Base-by-base conservation (phyloP, 345 rosid genomes). In the Orychophragmus violaceus region DNA sequence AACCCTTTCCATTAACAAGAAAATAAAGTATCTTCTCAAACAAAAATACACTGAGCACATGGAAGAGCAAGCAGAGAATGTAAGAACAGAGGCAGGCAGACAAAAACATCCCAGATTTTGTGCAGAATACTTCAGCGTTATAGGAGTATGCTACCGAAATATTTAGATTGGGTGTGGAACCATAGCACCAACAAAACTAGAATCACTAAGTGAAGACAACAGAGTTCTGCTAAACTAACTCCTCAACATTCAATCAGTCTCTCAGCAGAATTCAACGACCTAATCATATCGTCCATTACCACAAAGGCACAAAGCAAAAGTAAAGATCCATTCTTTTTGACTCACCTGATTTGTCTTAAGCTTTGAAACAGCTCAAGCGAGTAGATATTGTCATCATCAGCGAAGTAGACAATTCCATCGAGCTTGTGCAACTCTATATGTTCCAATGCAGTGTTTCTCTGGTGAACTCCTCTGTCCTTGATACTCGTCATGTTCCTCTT, bases 381-480 rank as follows among this genome's bases (percentile, higher is more conserved):
- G 81, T 93, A 93, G 6, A 88, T 63, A 54, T 93, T 90, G 59
- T 85, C 95, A 69, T 87, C 94, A 44, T 86, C 90, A 0, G 97
- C 98, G 23, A 90, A 90, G 72, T 88, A 90, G 16, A 85, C 87
- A 54, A 93, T 81, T 28, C 98, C 98, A 70, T 90, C 87, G 5
- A 93, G 87, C 74, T 72, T 82, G 65, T 93, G 98, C 78, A 71
- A 65, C 79, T 82, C 88, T 10, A 93, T 81, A 58, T 90, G 93
- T 71, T 84, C 96, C 79, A 93, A 76, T 2, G 90, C 98, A 3
- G 73, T 74, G 71, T 90, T 93, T 66, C 84, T 79, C 84, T 85
- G 96, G 46, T 84, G 82, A 41, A 87, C 92, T 0, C 89, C 96
- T 66, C 87, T 77, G 41, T 90, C 96, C 74, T 86, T 90, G 36